Percentiles rank a stretch among this genome's conserved stretches.
Evolutionary conservation across 2,329 filamentous ascomycete species (phyloP).

Genomic region (Arthrobotrys pseudoclavata): DNA sequence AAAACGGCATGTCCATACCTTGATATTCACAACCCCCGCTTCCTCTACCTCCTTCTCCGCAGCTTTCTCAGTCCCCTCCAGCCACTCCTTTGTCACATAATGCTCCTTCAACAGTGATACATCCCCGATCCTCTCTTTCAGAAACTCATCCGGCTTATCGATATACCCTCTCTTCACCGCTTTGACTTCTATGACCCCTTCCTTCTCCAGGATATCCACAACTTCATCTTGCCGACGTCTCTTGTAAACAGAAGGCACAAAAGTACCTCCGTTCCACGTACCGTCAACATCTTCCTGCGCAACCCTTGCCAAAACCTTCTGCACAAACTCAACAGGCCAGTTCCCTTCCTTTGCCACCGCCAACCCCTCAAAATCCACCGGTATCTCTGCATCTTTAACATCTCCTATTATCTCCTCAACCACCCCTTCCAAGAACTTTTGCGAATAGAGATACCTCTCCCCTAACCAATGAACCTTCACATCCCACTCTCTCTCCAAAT

Average conservation of each 20-base stretch:
- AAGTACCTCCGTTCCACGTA: constrained; percentile 19
- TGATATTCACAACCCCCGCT: constrained; percentile 14
- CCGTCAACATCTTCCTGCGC: constrained; percentile 29
- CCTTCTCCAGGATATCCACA: constrained; percentile 8
- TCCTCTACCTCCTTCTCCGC: constrained; percentile 30
- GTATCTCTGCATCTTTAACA: constrained; percentile 10
- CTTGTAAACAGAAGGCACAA: constrained; percentile 41
- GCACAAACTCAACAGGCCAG: constrained; percentile 1
- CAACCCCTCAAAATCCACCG: constrained; percentile 13
- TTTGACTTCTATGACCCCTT: constrained; percentile 27
- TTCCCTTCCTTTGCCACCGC: background rate
- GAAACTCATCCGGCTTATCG: constrained; percentile 32
- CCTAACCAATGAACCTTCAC: constrained; percentile 59
- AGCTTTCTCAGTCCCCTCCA: constrained; percentile 18
- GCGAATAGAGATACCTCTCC: constrained; percentile 42
- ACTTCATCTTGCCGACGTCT: constrained; percentile 9
- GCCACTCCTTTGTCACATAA: constrained; percentile 37
- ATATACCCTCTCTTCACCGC: constrained; percentile 38
- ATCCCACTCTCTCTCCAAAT: constrained; percentile 43
- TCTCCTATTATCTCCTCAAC: constrained; percentile 26
- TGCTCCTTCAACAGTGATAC: constrained; percentile 10
- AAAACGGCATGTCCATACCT: constrained; percentile 1
- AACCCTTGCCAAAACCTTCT: constrained; percentile 20
- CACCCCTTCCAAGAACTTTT: constrained; percentile 21
- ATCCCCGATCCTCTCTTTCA: constrained; percentile 4